Base-by-base conservation (phyloP, 495 filamentous ascomycete genomes). In the Penicillium flavigenum region DNA sequence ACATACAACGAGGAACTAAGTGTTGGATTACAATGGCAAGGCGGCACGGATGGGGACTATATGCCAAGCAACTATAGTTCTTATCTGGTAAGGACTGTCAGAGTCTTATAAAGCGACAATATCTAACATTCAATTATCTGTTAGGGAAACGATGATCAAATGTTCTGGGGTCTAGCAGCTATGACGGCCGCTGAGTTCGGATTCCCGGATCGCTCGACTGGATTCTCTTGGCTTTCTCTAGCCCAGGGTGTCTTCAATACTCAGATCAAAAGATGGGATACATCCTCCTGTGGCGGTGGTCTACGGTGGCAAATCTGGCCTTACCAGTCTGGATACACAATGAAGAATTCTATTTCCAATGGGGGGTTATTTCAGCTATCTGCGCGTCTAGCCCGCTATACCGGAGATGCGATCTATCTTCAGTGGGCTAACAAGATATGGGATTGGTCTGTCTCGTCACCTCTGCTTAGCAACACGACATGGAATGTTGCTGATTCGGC, bases 181-280 rank as follows among this genome's bases (percentile, higher is more conserved):
- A 79, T 85, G 76, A 75, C 75, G 7, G 81, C 81, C 19, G 81
- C 80, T 32, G 82, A 85, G 57, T 61, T 71, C 39, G 69, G 74
- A 29, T 79, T 79, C 47, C 71, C 79, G 56, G 77, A 81, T 17
- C 63, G 63, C 12, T 51, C 59, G 2, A 72, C 79, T 56, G 63
- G 84, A 60, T 86, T 81, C 24, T 85, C 85, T 54, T 91, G 86
- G 87, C 76, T 90, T 27, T 83, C 84, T 4, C 79, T 93, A 1
- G 90, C 87, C 4, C 88, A 92, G 73, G 87, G 83, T 51, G 89
- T 90, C 14, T 91, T 89, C 77, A 89, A 92, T 63, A 82, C 83
- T 4, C 87, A 90, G 64, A 80, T 73, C n/a, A 57, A 63, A 8
- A 76, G 79, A 50, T 85, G 82, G 82, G 78, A 84, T 58, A 71